Evolutionary conservation across 495 filamentous ascomycete genomes (phyloP), one percentile per base, ranked within the genome.

Genomic region (Terfezia claveryi): DNA sequence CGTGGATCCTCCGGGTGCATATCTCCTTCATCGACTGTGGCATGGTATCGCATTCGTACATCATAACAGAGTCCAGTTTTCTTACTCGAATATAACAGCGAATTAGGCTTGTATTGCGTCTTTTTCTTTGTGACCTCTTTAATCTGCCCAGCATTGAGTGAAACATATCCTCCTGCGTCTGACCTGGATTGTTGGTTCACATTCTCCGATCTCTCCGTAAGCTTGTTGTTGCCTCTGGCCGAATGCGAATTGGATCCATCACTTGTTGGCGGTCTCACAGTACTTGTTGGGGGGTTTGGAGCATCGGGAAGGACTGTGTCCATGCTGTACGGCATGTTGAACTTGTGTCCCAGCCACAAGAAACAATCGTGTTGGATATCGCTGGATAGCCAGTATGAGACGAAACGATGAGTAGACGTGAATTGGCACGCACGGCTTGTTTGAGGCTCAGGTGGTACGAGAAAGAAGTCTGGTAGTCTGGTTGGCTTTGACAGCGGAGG

Each of bases 1-100:
- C 85, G 74, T 0, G 92, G 92, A 59, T 96, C 87, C 68, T 99
- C 91, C 1, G 92, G 91, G 59, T 99, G 91, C 55, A 86, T 78
- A 16, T 89, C 83, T 46, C 72, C 72, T 49, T 66, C 72, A 61
- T 82, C 77, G 6, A 86, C 75, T 61, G 93, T 92, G 11, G 80
- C 80, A 63, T 98, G 91, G 57, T 83, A 80, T 53, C 87, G 83
- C 91, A 98, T 98, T 17, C 87, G 78, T 23, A 78, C 75, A 69
- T 98, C 91, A 66, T 95, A 98, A 59, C 86, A 91, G 49, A 82
- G 74, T 38, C 92, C 80, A 8, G 84, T 82, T 5, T 84, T 69
- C 50, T 87, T 59, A 27, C 71, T 61, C 8, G 36, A 46, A 20
- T 49, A 50, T 11, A 37, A 57, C 52, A 58, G 52, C 10, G 56